phyloP scores from a whole-genome alignment of 2,329 filamentous ascomycete species.

The Phyllosticta ampelicida region DNA sequence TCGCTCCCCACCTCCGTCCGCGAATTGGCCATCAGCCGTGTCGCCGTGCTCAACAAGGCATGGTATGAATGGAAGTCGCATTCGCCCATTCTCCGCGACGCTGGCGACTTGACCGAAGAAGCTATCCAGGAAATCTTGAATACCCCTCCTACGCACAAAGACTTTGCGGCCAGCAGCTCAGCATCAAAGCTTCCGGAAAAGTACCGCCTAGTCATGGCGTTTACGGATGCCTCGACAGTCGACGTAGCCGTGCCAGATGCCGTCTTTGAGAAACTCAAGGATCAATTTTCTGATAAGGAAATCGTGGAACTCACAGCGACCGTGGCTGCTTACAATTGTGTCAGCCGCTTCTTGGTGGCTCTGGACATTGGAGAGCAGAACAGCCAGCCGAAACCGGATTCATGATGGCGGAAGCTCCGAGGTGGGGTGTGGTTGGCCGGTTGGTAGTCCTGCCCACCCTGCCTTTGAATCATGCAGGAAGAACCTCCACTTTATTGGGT shows the following conservation, averaged over 20 bases:
- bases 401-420: background rate
- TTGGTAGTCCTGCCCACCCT: background rate
- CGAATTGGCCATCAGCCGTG: constrained; percentile 70
- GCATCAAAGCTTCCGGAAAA: constrained; percentile 38
- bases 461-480: background rate
- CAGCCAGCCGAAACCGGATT: constrained; percentile 11
- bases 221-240: constrained; percentile 76
- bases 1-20: constrained; percentile 44
- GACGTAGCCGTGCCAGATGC: constrained; percentile 58
- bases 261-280: constrained; percentile 54
- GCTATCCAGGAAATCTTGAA: constrained; percentile 21
- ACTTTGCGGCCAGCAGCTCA: background rate
- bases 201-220: constrained; percentile 59
- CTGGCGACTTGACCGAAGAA: constrained; percentile 48
- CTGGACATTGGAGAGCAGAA: constrained; percentile 51
- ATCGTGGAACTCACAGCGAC: constrained; percentile 74
- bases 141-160: constrained; percentile 12
- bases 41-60: constrained; percentile 68
- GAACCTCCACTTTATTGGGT: background rate
- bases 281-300: constrained; percentile 55
- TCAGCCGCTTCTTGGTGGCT: constrained; percentile 73
- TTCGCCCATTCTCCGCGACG: constrained; percentile 51
- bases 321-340: constrained; percentile 72
- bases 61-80: constrained; percentile 83
- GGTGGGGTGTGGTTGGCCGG: background rate